Evolutionary conservation across 805 yeast genomes (phyloP).

Genomic region (Hagleromyces aurorensis): DNA sequence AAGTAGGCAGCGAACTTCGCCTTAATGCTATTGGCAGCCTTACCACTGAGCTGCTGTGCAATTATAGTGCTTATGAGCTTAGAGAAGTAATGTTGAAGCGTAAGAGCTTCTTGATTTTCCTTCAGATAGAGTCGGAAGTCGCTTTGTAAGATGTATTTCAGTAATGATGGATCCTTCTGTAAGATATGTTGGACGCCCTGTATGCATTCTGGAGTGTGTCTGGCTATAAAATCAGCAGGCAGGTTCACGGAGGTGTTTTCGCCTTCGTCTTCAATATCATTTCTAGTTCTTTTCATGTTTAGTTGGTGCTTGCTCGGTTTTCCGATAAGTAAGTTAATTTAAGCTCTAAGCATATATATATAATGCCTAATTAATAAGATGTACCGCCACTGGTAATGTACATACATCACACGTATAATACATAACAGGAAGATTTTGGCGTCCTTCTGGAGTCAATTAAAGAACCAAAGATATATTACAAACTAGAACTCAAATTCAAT

Average conservation of each 20-base stretch:
- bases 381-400: background rate
- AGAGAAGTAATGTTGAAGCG: slow-evolving; percentile 33
- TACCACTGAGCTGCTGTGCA: slow-evolving; percentile 72
- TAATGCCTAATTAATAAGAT: background rate
- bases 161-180: slow-evolving; percentile 33
- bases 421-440: too few species aligned
- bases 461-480: background rate
- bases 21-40: slow-evolving; percentile 66
- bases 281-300: slow-evolving; percentile 8
- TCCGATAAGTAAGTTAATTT: too few species aligned
- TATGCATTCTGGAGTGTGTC: slow-evolving; percentile 30
- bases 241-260: slow-evolving; percentile 5
- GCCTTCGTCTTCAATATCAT: slow-evolving; percentile 1
- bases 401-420: too few species aligned
- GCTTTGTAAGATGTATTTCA: slow-evolving; percentile 17
- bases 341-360: too few species aligned
- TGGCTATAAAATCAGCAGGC: slow-evolving; percentile 19
- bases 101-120: slow-evolving; percentile 5
- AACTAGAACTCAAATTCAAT: slow-evolving; percentile 22
- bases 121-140: slow-evolving; percentile 27
- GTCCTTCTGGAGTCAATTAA: too few species aligned
- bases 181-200: slow-evolving; percentile 31
- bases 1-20: slow-evolving; percentile 36
- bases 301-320: too few species aligned
- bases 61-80: slow-evolving; percentile 44